phyloP scores from a whole-genome alignment of 805 yeast genomes.

The Dipodascopsis uninucleata region DNA sequence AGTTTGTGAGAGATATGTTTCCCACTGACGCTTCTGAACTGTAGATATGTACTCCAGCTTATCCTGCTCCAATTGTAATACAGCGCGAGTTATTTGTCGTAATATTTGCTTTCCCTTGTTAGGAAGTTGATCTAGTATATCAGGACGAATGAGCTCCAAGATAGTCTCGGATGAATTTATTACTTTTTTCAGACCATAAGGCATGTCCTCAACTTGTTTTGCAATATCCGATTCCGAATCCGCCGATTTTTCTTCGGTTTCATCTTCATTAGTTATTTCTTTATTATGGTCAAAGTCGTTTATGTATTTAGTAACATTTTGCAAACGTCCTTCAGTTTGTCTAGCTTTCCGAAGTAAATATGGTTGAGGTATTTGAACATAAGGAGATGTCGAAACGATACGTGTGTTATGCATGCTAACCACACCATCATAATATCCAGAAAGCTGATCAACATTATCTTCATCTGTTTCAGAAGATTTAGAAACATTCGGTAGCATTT shows the following conservation, averaged over 20 bases:
- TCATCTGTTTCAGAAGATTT: background rate
- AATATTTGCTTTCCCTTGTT: constrained; percentile 13
- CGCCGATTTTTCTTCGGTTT: background rate
- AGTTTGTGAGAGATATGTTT: constrained; percentile 49
- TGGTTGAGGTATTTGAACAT: constrained; percentile 72
- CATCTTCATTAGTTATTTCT: background rate
- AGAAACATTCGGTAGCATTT: background rate
- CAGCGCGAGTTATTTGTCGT: constrained; percentile 13
- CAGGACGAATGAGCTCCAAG: constrained; percentile 14
- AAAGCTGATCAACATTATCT: background rate
- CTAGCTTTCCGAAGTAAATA: constrained; percentile 54
- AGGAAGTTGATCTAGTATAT: constrained; percentile 14
- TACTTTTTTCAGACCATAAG: constrained; percentile 1
- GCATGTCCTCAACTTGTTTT: background rate
- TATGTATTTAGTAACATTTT: constrained; percentile 32
- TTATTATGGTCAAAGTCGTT: constrained; percentile 14
- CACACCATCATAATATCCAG: constrained; percentile 33
- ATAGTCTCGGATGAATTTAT: no score
- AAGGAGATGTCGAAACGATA: constrained; percentile 77
- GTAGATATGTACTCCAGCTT: constrained; percentile 28
- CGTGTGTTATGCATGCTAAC: constrained; percentile 45
- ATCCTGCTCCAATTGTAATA: constrained; percentile 28
- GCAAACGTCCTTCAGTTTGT: constrained; percentile 42
- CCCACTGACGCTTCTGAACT: constrained; percentile 61
- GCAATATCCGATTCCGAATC: constrained; percentile 2